Evolutionary conservation across 2,329 filamentous ascomycete genomes (phyloP).

Genomic region (Xylaria sp.): DNA sequence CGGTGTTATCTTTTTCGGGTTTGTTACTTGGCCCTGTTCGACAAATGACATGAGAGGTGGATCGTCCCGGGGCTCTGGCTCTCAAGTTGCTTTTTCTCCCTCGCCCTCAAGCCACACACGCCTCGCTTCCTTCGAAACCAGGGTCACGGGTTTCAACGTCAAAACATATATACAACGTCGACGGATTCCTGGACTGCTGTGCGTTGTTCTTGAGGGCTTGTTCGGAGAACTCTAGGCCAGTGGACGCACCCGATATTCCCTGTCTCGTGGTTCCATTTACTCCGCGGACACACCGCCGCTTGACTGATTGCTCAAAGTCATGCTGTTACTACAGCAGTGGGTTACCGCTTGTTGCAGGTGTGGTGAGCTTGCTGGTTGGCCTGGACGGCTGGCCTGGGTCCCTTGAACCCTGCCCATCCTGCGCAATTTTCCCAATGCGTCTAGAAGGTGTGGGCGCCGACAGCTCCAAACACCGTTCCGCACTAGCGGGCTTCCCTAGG

Average conservation of each 20-base stretch:
- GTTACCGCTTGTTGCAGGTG: constrained; percentile 36
- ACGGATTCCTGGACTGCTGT: not conserved
- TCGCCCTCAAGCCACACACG: constrained; percentile 25
- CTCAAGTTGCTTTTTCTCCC: constrained; percentile 41
- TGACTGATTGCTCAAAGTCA: constrained; percentile 34
- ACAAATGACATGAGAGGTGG: constrained; percentile 44
- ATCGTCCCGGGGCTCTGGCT: constrained; percentile 39
- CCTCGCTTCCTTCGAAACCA: constrained; percentile 38
- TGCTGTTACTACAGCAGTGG: constrained; percentile 31
- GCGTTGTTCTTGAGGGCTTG: constrained; percentile 30
- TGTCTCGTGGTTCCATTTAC: constrained; percentile 40
- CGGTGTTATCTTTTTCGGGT: constrained; percentile 37
- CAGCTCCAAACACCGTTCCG: constrained; percentile 41
- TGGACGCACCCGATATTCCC: constrained; percentile 22
- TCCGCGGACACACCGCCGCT: constrained; percentile 47
- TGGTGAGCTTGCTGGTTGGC: constrained; percentile 43
- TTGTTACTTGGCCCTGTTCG: constrained; percentile 44
- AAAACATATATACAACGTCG: not conserved
- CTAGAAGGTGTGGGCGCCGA: constrained; percentile 38
- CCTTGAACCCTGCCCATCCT: constrained; percentile 40
- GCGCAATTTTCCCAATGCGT: constrained; percentile 44
- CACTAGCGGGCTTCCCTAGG: constrained; percentile 41
- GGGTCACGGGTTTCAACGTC: constrained; percentile 18
- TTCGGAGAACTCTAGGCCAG: constrained; percentile 1
- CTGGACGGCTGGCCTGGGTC: constrained; percentile 37